phyloP scores from a whole-genome alignment of 2,329 filamentous ascomycete species.

The Stagonosporopsis chrysanthemi region DNA sequence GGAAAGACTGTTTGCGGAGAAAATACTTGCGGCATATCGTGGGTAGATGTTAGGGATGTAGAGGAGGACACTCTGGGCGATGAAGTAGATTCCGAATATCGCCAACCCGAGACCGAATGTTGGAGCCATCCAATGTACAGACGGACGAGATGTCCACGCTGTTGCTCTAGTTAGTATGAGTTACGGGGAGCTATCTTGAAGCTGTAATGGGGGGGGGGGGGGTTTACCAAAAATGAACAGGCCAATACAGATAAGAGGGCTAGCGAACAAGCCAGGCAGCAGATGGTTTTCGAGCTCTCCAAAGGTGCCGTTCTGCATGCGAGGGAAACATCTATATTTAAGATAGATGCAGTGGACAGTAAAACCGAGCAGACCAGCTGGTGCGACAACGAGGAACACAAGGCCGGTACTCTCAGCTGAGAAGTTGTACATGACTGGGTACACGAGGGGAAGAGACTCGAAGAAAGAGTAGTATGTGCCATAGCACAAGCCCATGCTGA shows the following conservation, averaged over 20 bases:
- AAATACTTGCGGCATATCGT: constrained; percentile 56
- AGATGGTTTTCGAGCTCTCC: constrained; percentile 75
- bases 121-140: constrained; percentile 64
- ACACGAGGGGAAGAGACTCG: constrained; percentile 68
- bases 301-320: constrained; percentile 67
- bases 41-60: constrained; percentile 71
- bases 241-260: constrained; percentile 66
- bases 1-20: constrained; percentile 69
- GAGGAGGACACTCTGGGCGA: constrained; percentile 60
- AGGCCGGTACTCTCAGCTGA: constrained; percentile 74
- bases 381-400: constrained; percentile 81
- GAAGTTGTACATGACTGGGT: constrained; percentile 78
- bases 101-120: constrained; percentile 60
- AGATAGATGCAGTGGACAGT: constrained; percentile 74
- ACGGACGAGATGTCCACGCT: constrained; percentile 68
- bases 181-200: neutral
- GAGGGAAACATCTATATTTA: constrained; percentile 73
- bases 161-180: constrained; percentile 1
- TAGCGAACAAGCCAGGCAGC: constrained; percentile 68
- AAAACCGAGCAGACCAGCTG: constrained; percentile 74
- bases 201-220: too few species aligned
- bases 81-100: constrained; percentile 50
- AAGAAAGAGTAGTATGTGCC: constrained; percentile 78
- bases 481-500: constrained; percentile 75
- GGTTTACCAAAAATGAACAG: constrained; percentile 66